Conservation (phyloP, 2,329 filamentous ascomycete genomes). For the Diaporthe humulicola region DNA sequence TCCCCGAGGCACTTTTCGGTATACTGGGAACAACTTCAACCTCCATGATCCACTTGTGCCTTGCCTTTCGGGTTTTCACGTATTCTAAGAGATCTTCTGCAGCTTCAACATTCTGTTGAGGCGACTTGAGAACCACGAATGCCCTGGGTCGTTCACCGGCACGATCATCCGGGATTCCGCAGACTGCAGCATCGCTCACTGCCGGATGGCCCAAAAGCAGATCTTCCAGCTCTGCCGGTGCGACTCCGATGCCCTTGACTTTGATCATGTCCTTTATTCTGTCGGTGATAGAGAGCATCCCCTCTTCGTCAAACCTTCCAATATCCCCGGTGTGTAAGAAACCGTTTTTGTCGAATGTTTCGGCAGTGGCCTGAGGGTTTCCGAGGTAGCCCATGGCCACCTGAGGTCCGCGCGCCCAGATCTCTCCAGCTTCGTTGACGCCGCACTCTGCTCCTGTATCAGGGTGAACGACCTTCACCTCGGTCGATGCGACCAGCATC, state of each 20-base stretch:
- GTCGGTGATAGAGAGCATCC: slow-evolving; percentile 69
- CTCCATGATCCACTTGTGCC: slow-evolving; percentile 63
- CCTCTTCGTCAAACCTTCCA: slow-evolving; percentile 67
- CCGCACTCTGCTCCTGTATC: slow-evolving; percentile 44
- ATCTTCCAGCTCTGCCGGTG: slow-evolving; percentile 50
- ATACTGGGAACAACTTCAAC: slow-evolving; percentile 63
- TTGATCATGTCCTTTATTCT: slow-evolving; percentile 72
- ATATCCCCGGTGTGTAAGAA: slow-evolving; percentile 72
- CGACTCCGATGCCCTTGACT: slow-evolving; percentile 50
- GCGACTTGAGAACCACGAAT: slow-evolving; percentile 63
- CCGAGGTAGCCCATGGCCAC: slow-evolving; percentile 63
- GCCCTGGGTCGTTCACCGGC: slow-evolving; percentile 71
- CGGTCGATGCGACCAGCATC: slow-evolving; percentile 68
- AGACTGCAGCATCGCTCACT: slow-evolving; percentile 71
- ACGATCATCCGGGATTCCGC: slow-evolving; percentile 64
- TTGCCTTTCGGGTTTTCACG: slow-evolving; percentile 64
- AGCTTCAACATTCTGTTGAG: slow-evolving; percentile 43
- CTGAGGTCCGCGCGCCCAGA: slow-evolving; percentile 57
- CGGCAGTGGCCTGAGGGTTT: slow-evolving; percentile 57
- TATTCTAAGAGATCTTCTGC: slow-evolving; percentile 59
- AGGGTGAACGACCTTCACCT: slow-evolving; percentile 69
- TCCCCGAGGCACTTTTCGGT: slow-evolving; percentile 69
- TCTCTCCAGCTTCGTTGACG: slow-evolving; percentile 64
- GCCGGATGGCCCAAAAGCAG: slow-evolving; percentile 46
- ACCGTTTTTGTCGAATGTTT: slow-evolving; percentile 66